Percentiles rank a stretch among this genome's conserved stretches.
Evolutionary conservation across 2,329 filamentous ascomycete genomes (phyloP).

Genomic region (Sporothrix curviconia): DNA sequence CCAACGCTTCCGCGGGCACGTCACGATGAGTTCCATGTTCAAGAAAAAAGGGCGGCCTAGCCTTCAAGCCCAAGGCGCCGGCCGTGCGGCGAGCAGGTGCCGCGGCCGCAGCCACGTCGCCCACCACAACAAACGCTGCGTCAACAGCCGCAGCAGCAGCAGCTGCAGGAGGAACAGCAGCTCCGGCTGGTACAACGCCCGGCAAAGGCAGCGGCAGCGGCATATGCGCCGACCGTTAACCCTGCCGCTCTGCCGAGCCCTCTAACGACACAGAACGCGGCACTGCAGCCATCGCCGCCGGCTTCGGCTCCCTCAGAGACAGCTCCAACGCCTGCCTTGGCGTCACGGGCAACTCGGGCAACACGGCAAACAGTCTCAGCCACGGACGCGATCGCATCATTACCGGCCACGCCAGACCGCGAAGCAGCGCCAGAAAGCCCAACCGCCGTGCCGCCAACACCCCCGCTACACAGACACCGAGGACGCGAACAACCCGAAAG

Average conservation of each 20-base stretch:
- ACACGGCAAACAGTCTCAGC: not conserved
- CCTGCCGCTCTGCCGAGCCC: not conserved
- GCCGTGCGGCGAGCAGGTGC: slow-evolving; percentile 39
- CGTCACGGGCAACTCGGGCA: not conserved
- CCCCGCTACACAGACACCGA: not conserved
- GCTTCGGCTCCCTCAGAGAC: not conserved
- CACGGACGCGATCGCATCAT: not conserved
- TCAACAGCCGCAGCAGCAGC: slow-evolving; percentile 21
- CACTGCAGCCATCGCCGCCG: not conserved
- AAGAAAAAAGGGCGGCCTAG: slow-evolving; percentile 59
- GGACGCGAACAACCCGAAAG: not conserved
- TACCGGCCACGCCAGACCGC: not conserved
- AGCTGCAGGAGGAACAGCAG: slow-evolving; percentile 16
- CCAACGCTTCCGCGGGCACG: not conserved
- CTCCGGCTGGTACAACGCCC: too few relatives aligned
- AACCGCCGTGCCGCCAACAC: slow-evolving; percentile 1
- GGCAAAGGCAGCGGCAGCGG: too few relatives aligned
- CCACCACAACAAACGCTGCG: slow-evolving; percentile 31
- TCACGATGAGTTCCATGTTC: slow-evolving; percentile 39
- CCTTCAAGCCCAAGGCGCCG: slow-evolving; percentile 66
- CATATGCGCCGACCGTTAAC: too few relatives aligned
- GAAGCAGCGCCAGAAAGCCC: not conserved
- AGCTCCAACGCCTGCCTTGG: not conserved
- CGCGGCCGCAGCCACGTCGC: slow-evolving; percentile 32
- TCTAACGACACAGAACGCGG: not conserved